phyloP scores from a whole-genome alignment of 768 basidiomycete genomes.

The Floccularia luteovirens region DNA sequence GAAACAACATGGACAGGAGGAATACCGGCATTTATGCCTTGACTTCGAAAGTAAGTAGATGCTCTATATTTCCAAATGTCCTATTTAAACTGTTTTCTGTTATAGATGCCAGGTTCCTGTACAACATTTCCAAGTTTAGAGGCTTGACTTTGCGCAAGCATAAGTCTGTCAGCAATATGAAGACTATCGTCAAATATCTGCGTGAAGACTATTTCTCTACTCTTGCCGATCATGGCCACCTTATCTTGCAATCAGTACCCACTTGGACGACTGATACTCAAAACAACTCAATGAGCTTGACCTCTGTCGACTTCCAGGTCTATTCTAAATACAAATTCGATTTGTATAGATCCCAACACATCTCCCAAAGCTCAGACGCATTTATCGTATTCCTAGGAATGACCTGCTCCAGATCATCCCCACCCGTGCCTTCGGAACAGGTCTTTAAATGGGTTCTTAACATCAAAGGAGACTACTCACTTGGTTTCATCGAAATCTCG shows the following conservation, averaged over 20 bases:
- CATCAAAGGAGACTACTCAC: not conserved
- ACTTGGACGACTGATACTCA: not conserved
- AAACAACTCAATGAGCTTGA: not conserved
- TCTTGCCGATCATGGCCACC: not conserved
- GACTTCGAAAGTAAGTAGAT: not conserved
- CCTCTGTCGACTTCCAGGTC: not conserved
- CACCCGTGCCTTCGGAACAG: not conserved
- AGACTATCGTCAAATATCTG: not conserved
- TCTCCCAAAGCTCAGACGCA: not conserved
- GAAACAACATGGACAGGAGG: not conserved
- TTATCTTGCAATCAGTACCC: not conserved
- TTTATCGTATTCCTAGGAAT: constrained; percentile 1
- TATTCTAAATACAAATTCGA: not conserved
- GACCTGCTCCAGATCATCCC: constrained; percentile 1
- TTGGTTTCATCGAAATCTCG: not conserved
- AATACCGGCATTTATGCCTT: not conserved
- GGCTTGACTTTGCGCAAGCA: not conserved
- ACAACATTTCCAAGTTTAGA: not conserved
- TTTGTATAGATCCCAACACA: not conserved
- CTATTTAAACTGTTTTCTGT: not conserved
- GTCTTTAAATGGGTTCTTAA: not conserved
- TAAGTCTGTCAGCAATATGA: not conserved
- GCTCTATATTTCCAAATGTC: not conserved
- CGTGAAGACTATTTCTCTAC: not conserved
- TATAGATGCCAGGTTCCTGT: not conserved